Percentiles rank a stretch among this genome's conserved stretches.
phyloP scores from a whole-genome alignment of 2,329 filamentous ascomycete species.

The Amesomyces nigricolor region DNA sequence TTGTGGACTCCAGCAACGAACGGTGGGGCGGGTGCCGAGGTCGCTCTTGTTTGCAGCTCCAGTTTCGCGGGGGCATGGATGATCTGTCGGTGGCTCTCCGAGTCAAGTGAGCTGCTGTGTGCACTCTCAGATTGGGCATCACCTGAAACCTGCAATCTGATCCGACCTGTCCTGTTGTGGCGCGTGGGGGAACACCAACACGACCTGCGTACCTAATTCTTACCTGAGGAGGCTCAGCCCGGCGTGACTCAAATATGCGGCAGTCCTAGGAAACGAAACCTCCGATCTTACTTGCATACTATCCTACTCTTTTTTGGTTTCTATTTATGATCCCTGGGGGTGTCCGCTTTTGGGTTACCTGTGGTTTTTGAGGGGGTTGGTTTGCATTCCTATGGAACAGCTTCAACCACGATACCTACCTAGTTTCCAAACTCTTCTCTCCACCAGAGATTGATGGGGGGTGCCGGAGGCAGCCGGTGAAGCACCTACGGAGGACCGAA shows the following conservation, averaged over 20 bases:
- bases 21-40: neutral
- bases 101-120: too few species aligned
- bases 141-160: slow-evolving; percentile 10
- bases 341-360: too few species aligned
- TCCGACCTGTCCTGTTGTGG: neutral
- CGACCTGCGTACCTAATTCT: too few species aligned
- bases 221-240: neutral
- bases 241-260: slow-evolving; percentile 4
- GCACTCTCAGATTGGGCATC: neutral
- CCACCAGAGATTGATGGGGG: neutral
- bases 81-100: too few species aligned
- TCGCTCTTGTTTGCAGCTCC: neutral
- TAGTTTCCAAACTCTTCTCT: neutral
- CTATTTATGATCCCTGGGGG: too few species aligned
- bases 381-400: neutral
- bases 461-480: neutral
- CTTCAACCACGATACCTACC: neutral
- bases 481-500: too few species aligned
- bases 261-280: too few species aligned
- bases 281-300: too few species aligned
- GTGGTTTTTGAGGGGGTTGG: too few species aligned
- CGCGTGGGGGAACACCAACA: slow-evolving; percentile 1
- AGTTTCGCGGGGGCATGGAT: neutral
- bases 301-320: too few species aligned
- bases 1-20: neutral